Evolutionary conservation across 2,329 filamentous ascomycete genomes (phyloP), one percentile per base, ranked within the genome.

Genomic region (Xylaria sp.): DNA sequence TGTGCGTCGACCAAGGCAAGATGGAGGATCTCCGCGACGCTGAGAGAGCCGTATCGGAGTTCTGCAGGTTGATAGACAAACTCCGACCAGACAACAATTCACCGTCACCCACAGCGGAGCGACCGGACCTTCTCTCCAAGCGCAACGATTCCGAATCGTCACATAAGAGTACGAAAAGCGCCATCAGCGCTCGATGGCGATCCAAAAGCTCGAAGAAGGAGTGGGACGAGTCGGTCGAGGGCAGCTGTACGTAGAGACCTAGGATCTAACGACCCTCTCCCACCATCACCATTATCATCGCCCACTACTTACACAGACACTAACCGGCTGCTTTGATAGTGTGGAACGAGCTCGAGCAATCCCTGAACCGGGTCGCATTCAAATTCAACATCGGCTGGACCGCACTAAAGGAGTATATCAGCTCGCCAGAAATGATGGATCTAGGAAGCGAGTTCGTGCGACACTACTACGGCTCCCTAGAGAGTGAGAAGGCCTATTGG

Each of bases 21-120:
- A 71, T 72, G 69, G 66, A 68, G 35, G 70, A 72, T 35, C 54
- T 72, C 31, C 69, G 70, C 41, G 54, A 71, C 38, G 70, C 69
- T 13, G 58, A 65, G 52, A 58, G 65, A 4, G 65, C 68, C 11
- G 68, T 72, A 23, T 49, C 61, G n/a, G 46, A 54, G 10, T 67
- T 72, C 56, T 53, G 67, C n/a, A 53, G 53, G 17, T 52, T 65
- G 41, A 71, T 72, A 38, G 51, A 63, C 3, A 41, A 59, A n/a
- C 67, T 72, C 10, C 66, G 47, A 38, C 63, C 65, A 3, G 57
- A 65, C 4, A 56, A 53, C 7, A 35, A 31, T 23, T n/a, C 23
- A 44, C 40, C 37, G 8, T 11, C 31, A 13, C 29, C 48, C 43
- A 11, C 54, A 13, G 21, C 27, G 49, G 64, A 37, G 23, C 55